Conservation (phyloP, 345 rosid genomes). For the Carallia pectinifolia region DNA sequence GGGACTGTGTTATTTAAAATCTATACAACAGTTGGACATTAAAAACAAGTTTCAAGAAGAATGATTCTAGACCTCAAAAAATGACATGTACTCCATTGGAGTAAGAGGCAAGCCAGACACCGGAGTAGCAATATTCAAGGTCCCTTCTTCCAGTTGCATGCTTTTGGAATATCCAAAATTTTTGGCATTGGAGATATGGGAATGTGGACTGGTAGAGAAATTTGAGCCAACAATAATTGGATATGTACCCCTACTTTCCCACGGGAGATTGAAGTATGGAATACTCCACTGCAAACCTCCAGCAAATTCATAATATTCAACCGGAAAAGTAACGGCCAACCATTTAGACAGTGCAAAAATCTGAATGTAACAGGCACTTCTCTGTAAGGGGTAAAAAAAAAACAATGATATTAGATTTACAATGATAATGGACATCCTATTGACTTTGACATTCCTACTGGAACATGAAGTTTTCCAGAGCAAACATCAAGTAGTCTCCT, state of each 20-base stretch:
- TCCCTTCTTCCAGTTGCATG: slow-evolving; percentile 26
- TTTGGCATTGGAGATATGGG: slow-evolving; percentile 35
- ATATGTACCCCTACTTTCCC: slow-evolving; percentile 63
- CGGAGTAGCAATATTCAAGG: slow-evolving; percentile 35
- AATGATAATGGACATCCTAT: background rate
- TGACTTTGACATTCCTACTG: background rate
- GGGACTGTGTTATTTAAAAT: background rate
- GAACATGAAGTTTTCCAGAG: too few relatives aligned
- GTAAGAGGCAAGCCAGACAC: slow-evolving; percentile 72
- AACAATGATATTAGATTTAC: slow-evolving; percentile 8
- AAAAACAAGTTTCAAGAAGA: slow-evolving; percentile 2
- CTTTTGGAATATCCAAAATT: slow-evolving; percentile 20
- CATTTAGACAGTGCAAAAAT: slow-evolving; percentile 87
- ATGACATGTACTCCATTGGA: slow-evolving; percentile 61
- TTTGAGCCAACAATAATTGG: slow-evolving; percentile 57
- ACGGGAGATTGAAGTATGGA: slow-evolving; percentile 87
- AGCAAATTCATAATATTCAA: slow-evolving; percentile 68
- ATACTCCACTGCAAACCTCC: slow-evolving; percentile 78
- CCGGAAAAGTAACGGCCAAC: slow-evolving; percentile 66
- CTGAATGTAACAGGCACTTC: slow-evolving; percentile 82
- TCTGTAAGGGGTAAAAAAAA: slow-evolving; percentile 39
- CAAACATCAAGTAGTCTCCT: too few relatives aligned
- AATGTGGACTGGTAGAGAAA: slow-evolving; percentile 42
- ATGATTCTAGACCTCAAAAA: slow-evolving; percentile 62
- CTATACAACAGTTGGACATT: background rate